Conservation (phyloP, 2,329 filamentous ascomycete genomes). For the Piedraia hortae region DNA sequence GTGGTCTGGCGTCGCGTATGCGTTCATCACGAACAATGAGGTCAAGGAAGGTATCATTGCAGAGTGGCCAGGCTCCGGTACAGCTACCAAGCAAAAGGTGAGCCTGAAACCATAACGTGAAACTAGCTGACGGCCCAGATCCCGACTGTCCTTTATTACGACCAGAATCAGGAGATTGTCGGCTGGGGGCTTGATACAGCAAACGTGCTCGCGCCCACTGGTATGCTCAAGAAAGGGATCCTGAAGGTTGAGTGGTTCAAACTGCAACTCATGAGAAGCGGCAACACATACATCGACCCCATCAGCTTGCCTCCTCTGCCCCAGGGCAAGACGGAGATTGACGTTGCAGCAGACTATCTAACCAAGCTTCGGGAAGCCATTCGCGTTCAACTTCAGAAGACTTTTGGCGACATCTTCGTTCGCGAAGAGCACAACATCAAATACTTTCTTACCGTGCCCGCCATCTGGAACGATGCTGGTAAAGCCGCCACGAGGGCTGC, state of each 20-base stretch:
- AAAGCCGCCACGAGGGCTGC: slow-evolving; percentile 90
- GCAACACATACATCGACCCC: slow-evolving; percentile 96
- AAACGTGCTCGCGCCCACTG: slow-evolving; percentile 82
- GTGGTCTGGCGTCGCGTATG: slow-evolving; percentile 89
- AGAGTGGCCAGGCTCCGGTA: slow-evolving; percentile 93
- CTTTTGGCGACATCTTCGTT: slow-evolving; percentile 88
- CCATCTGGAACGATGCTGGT: slow-evolving; percentile 96
- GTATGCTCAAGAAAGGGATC: slow-evolving; percentile 89
- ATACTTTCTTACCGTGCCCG: slow-evolving; percentile 94
- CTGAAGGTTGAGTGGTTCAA: slow-evolving; percentile 99
- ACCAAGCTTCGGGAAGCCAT: slow-evolving; percentile 96
- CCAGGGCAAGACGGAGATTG: slow-evolving; percentile 93
- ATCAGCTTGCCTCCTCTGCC: slow-evolving; percentile 95
- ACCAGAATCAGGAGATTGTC: slow-evolving; percentile 98
- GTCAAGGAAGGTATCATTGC: slow-evolving; percentile 97
- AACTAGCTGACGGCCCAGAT: slow-evolving; percentile 30
- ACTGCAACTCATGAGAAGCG: slow-evolving; percentile 91
- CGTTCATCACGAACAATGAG: slow-evolving; percentile 81
- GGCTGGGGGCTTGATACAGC: slow-evolving; percentile 97
- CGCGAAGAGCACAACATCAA: slow-evolving; percentile 92
- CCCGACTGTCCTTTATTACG: slow-evolving; percentile 96
- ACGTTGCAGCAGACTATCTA: slow-evolving; percentile 95
- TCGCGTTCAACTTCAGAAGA: slow-evolving; percentile 86
- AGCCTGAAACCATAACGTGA: slow-evolving; percentile 2
- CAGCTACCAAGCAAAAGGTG: slow-evolving; percentile 97